Base-by-base conservation (phyloP, 495 filamentous ascomycete species). In the Neurospora hispaniola region DNA sequence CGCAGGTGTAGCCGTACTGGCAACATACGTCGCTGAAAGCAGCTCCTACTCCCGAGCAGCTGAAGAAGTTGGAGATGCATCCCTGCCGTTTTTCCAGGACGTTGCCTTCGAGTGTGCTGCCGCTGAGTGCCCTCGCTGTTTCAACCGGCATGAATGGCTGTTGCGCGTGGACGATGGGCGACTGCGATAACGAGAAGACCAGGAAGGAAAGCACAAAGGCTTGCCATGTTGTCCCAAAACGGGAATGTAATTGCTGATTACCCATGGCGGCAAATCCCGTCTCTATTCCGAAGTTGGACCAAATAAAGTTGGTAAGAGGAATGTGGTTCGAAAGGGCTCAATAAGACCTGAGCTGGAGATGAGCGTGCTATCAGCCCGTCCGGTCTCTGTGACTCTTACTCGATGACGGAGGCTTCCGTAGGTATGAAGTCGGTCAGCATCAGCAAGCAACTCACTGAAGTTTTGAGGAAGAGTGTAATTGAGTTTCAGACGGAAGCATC, bases 11-110 rank as follows among this genome's bases (percentile, higher is more conserved):
- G 54, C 83, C 84, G 77, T 81, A 82, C 62, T 81, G 78, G 74
- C 84, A 86, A 74, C 84, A 86, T 10, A 82, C 77, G 38, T 79
- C 80, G 35, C 73, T 73, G 71, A 86, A 86, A 23, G 76, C 78
- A 35, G 77, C 48, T 10, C 83, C 83, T 31, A 77, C 70, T 72
- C 80, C 73, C 18, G 83, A 78, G 75, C 84, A 86, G 70, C 82
- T 85, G 74, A 79, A 85, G 70, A 81, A 85, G 74, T 85, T 77
- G 46, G 78, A 75, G 4, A 80, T 74, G 59, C 81, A 82, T 59
- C 74, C 74, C 62, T 80, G 78, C 20, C 78, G 74, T 54, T 75
- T 77, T 66, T 73, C 75, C 18, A 78, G 20, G 9, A 72, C 27
- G 12, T 40, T 41, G 10, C 46, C 39, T 40, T 40, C 39, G 39